Conservation (phyloP, 805 yeast genomes). For the Blastobotrys americana region DNA sequence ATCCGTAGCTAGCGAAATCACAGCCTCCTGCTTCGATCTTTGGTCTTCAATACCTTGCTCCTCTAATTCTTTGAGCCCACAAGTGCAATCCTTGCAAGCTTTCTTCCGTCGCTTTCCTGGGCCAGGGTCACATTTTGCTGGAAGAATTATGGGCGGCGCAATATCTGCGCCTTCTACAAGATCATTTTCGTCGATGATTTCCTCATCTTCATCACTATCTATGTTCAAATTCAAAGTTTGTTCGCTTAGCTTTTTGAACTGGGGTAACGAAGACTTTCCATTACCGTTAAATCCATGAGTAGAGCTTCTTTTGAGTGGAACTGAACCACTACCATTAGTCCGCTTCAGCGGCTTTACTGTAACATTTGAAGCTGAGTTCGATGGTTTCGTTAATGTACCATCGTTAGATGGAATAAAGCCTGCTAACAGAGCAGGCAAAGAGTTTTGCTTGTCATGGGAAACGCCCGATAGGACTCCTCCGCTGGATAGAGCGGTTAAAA, state of each 20-base stretch:
- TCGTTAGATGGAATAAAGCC: constrained; percentile 30
- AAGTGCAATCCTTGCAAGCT: constrained; percentile 97
- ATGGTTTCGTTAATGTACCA: constrained; percentile 11
- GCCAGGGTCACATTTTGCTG: constrained; percentile 48
- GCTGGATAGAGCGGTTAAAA: constrained; percentile 26
- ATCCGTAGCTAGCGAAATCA: constrained; percentile 48
- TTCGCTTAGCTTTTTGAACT: constrained; percentile 30
- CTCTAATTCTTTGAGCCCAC: constrained; percentile 90
- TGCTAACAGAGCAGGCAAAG: constrained; percentile 17
- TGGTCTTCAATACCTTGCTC: constrained; percentile 37
- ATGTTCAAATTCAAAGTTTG: constrained; percentile 41
- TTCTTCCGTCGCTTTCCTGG: constrained; percentile 58
- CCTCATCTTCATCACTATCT: constrained; percentile 40
- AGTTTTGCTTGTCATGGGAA: constrained; percentile 16
- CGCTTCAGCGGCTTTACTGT: constrained; percentile 2
- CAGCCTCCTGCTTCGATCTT: constrained; percentile 45
- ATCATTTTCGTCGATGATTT: constrained; percentile 52
- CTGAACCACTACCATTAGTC: constrained; percentile 11
- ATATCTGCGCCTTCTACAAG: constrained; percentile 37
- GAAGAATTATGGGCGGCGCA: constrained; percentile 41
- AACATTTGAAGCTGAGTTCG: constrained; percentile 9
- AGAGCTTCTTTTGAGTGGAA: constrained; percentile 6
- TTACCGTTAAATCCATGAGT: background rate
- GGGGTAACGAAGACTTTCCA: constrained; percentile 10
- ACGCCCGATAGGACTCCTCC: constrained; percentile 30